phyloP scores from a whole-genome alignment of 345 rosid species.

The Corchorus olitorius region DNA sequence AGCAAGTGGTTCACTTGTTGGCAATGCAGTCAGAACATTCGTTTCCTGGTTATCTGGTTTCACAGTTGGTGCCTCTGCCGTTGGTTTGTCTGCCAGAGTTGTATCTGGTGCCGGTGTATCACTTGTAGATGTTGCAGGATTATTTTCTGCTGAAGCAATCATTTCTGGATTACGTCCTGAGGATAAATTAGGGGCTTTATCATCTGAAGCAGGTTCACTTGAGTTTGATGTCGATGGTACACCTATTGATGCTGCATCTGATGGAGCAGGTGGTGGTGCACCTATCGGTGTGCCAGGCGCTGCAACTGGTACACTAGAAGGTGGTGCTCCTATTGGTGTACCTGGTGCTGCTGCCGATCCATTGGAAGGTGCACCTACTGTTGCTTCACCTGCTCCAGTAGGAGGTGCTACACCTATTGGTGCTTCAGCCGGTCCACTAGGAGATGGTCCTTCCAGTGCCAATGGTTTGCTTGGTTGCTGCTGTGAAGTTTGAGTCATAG shows the following conservation, averaged over 20 bases:
- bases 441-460: conserved; percentile 62
- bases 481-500: conserved; percentile 46
- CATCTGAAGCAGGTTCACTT: conserved; percentile 43
- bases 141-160: conserved; percentile 32
- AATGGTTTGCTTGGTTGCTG: conserved; percentile 62
- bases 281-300: conserved; percentile 26
- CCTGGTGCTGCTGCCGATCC: conserved; percentile 27
- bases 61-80: conserved; percentile 23
- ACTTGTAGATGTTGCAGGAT: conserved; percentile 23
- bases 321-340: conserved; percentile 28
- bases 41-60: conserved; percentile 35
- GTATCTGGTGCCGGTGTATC: conserved; percentile 13
- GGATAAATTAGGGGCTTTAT: conserved; percentile 32
- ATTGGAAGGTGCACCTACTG: neutral
- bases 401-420: conserved; percentile 34
- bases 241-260: conserved; percentile 3
- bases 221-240: conserved; percentile 38
- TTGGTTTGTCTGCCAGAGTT: conserved; percentile 6
- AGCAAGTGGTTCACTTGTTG: conserved; percentile 20
- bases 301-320: conserved; percentile 18
- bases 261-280: conserved; percentile 54
- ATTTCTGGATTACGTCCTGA: conserved; percentile 37
- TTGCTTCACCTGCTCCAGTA: conserved; percentile 17
- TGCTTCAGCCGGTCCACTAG: conserved; percentile 39
- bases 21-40: conserved; percentile 20